A percentile compares a stretch with the other conserved stretches of the same genome.
Conservation (phyloP, 805 yeast genomes). For the Lipomyces sp. region DNA sequence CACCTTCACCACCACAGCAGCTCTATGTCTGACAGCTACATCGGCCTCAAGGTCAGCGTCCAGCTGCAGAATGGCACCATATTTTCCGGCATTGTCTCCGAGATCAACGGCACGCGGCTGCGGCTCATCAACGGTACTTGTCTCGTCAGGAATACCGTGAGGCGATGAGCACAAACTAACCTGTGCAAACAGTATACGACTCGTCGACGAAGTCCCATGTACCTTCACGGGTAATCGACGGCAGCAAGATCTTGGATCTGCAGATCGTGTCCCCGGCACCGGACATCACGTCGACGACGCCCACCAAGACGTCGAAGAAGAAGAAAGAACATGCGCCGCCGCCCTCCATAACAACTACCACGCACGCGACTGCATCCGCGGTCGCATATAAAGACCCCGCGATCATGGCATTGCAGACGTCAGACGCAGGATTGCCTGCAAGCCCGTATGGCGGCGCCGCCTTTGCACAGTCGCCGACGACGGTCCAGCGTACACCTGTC, state of each 20-base stretch:
- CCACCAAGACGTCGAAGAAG: background rate
- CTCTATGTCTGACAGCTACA: constrained; percentile 15
- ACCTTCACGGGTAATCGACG: constrained; percentile 22
- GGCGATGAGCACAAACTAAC: too few species aligned
- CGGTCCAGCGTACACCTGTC: too few species aligned
- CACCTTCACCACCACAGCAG: background rate
- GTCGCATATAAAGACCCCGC: constrained; percentile 21
- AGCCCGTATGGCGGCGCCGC: constrained; percentile 6
- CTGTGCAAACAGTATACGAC: constrained; percentile 14
- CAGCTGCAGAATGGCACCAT: constrained; percentile 21
- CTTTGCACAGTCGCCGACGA: too few species aligned
- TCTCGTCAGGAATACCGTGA: too few species aligned
- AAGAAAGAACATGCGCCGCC: constrained; percentile 5
- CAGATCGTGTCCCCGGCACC: constrained; percentile 36
- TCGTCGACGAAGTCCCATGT: constrained; percentile 7
- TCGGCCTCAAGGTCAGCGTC: constrained; percentile 23
- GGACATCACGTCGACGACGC: constrained; percentile 34
- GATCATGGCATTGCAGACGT: constrained; percentile 14
- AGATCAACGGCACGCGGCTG: constrained; percentile 43
- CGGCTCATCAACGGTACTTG: constrained; percentile 41
- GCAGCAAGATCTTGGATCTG: constrained; percentile 21
- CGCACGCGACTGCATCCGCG: background rate
- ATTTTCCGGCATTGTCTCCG: constrained; percentile 44
- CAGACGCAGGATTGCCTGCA: too few species aligned
- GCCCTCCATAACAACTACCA: background rate